Percentiles rank a stretch among this genome's conserved stretches.
Conservation (phyloP, 768 basidiomycete genomes). For the Boletus rubropictus region DNA sequence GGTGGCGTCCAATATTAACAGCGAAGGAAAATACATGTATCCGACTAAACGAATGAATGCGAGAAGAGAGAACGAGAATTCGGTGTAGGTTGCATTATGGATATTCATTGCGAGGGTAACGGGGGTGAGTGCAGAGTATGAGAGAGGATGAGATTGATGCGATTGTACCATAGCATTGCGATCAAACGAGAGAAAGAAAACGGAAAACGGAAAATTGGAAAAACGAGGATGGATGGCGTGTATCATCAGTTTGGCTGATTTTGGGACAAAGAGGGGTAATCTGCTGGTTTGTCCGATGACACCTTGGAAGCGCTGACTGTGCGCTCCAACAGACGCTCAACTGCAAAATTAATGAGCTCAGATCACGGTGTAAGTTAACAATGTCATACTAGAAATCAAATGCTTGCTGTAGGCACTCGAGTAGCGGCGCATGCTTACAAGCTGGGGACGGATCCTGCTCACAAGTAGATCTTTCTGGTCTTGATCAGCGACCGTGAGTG, state of each 20-base stretch:
- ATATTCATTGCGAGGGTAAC: constrained; percentile 32
- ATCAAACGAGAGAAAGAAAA: constrained; percentile 15
- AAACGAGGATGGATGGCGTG: constrained; percentile 1
- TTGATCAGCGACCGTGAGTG: constrained; percentile 60
- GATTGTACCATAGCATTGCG: constrained; percentile 35
- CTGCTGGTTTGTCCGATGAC: constrained; percentile 25
- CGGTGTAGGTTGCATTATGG: constrained; percentile 32
- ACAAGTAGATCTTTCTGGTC: constrained; percentile 68
- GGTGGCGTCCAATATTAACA: constrained; percentile 28
- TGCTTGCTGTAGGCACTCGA: constrained; percentile 76
- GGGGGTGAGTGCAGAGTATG: constrained; percentile 29
- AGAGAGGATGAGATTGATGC: constrained; percentile 27
- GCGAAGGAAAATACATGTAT: constrained; percentile 24
- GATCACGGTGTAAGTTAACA: not conserved
- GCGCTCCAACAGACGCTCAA: constrained; percentile 65
- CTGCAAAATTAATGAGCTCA: constrained; percentile 32
- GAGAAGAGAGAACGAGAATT: constrained; percentile 17
- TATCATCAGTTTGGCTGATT: constrained; percentile 19
- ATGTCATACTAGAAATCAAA: constrained; percentile 63
- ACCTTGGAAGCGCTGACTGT: constrained; percentile 29
- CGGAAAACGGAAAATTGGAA: not conserved
- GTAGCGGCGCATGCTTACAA: constrained; percentile 64
- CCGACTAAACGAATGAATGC: constrained; percentile 20
- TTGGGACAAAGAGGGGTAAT: constrained; percentile 27
- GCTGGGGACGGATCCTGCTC: constrained; percentile 56